These are phyloP conservation scores for Hypomontagnella monticulosa DNA, from an alignment of 495 filamentous ascomycete genomes.

Conservation along the genomic window DNA sequence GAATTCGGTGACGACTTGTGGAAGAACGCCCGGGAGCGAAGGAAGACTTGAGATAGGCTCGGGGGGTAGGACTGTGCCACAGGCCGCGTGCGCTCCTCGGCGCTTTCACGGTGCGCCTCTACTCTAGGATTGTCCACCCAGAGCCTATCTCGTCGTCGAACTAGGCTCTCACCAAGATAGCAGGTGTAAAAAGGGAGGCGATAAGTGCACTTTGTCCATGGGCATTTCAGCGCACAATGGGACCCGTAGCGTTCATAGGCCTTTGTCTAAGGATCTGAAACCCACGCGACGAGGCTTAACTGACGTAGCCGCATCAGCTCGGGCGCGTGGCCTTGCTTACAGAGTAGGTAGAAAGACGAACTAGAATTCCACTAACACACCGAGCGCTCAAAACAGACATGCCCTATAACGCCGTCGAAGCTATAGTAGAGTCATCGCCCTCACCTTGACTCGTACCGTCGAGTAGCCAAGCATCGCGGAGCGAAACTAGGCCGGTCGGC, in stretches of 20 bases:
- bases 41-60: not conserved
- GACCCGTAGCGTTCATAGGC: not conserved
- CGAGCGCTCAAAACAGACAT: too few species aligned
- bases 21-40: constrained; percentile 1
- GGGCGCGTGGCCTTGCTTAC: too few species aligned
- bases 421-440: constrained; percentile 1
- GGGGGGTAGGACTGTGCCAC: constrained; percentile 10
- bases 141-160: not conserved
- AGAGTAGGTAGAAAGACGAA: too few species aligned
- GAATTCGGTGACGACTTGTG: constrained; percentile 3
- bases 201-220: too few species aligned
- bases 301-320: constrained; percentile 26
- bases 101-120: constrained; percentile 26
- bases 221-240: too few species aligned
- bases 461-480: not conserved
- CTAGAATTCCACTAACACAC: too few species aligned
- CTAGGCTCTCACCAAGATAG: too few species aligned
- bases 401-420: constrained; percentile 15
- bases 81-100: constrained; percentile 15
- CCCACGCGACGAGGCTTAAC: constrained; percentile 3
- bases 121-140: constrained; percentile 3
- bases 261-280: constrained; percentile 8
- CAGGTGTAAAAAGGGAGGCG: too few species aligned
- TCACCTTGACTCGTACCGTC: not conserved
- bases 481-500: too few species aligned